Base-by-base conservation (phyloP, 2,329 filamentous ascomycete species). In the Pseudocercospora eumusae region DNA sequence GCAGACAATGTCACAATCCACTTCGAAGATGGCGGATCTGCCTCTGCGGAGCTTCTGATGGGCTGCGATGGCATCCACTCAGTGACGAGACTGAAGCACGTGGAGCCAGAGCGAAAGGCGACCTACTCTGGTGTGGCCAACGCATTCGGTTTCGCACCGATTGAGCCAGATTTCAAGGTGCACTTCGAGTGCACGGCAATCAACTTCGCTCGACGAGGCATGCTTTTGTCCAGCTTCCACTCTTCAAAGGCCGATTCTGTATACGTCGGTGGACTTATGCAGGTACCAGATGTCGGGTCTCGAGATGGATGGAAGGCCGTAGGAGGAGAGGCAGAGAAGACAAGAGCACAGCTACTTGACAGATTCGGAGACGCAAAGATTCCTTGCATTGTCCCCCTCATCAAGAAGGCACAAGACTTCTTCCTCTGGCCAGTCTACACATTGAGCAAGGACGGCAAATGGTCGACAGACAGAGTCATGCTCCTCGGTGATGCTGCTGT, bases 351-450 rank as follows among this genome's bases (percentile, higher is more conserved):
- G 45, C 76, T 81, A 60, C 60, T 77, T 49, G 73, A 77, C 6
- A 68, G 78, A 13, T 81, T 78, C 50, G 70, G 71, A 1, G 77
- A 77, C 36, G 75, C 77, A 4, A 73, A 75, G 58, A 75, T 78
- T 28, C 68, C 70, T 2, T 75, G 76, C 42, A 73, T 75, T 49
- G 66, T 68, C 58, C 71, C 73, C 11, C 65, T 79, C 67, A 80
- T 81, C 58, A 69, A 76, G 59, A 77, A 76, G 52, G 76, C 75
- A 20, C 59, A 76, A 65, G 78, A 80, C 58, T 74, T 80, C 66
- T 80, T 71, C 63, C 70, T 81, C 44, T 81, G 79, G 78, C 77
- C 78, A 1, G 78, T 81, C 1, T 81, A 78, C 66, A 80, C 76
- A 6, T 73, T 81, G 0, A 73, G 72, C 1, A 79, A 79, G 55